These are phyloP conservation scores for Trichophyton equinum DNA, from an alignment of 2,329 filamentous ascomycete genomes.

Conservation along the genomic window DNA sequence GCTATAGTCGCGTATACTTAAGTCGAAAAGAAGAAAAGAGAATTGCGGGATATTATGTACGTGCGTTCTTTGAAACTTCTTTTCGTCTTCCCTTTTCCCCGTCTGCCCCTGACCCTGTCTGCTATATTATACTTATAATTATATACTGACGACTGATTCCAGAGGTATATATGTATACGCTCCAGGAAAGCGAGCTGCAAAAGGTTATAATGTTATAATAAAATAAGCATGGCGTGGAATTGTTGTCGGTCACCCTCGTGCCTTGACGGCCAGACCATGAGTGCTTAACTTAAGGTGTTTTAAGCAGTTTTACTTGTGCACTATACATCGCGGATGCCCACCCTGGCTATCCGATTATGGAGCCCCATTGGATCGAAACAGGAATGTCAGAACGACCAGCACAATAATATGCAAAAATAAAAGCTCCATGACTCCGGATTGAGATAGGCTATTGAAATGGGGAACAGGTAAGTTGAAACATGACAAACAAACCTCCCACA, in stretches of 20 bases:
- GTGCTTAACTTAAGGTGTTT: conserved; percentile 1
- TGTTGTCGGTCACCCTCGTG: background rate
- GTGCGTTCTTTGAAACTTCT: conserved; percentile 4
- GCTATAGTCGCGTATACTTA: background rate
- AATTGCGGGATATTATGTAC: conserved; percentile 2
- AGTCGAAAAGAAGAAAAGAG: background rate
- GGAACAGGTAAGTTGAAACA: background rate
- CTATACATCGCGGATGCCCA: conserved; percentile 1
- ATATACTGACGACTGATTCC: background rate
- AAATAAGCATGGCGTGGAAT: background rate
- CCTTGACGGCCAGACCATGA: background rate
- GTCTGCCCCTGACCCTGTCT: conserved; percentile 1
- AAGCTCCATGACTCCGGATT: conserved; percentile 2
- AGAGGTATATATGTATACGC: background rate
- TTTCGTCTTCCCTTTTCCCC: background rate
- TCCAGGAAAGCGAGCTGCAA: background rate
- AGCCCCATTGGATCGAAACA: conserved; percentile 2
- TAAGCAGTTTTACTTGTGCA: background rate
- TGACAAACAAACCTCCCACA: background rate
- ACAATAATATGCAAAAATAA: background rate
- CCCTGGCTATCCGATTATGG: conserved; percentile 2
- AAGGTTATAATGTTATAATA: background rate
- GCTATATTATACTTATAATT: background rate
- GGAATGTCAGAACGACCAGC: conserved; percentile 2
- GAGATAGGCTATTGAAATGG: background rate